phyloP scores from a whole-genome alignment of 805 yeast genomes.

The Sugiyamaella americana region DNA sequence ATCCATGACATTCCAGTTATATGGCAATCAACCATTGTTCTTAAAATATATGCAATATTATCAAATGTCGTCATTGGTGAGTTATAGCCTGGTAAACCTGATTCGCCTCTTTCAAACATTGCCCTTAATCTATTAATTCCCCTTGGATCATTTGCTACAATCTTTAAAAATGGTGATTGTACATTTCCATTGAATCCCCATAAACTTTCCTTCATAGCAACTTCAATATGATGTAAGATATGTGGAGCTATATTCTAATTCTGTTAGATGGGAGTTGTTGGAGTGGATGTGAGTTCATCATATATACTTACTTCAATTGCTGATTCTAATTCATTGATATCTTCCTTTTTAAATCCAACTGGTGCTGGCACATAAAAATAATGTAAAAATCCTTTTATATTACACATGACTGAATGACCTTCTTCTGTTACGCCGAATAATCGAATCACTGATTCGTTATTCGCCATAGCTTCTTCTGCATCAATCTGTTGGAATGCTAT shows the following conservation, averaged over 20 bases:
- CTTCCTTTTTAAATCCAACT: slow-evolving; percentile 55
- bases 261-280: background rate
- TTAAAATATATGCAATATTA: slow-evolving; percentile 75
- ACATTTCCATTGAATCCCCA: slow-evolving; percentile 89
- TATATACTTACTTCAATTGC: slow-evolving; percentile 16
- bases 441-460: slow-evolving; percentile 52
- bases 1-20: slow-evolving; percentile 97
- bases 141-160: slow-evolving; percentile 60
- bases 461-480: slow-evolving; percentile 72
- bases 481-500: slow-evolving; percentile 93
- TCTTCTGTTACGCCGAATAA: slow-evolving; percentile 87
- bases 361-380: slow-evolving; percentile 93
- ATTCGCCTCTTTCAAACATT: slow-evolving; percentile 78
- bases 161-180: slow-evolving; percentile 72
- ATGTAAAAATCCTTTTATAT: slow-evolving; percentile 81
- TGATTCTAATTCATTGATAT: slow-evolving; percentile 32
- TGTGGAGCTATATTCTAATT: slow-evolving; percentile 31
- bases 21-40: slow-evolving; percentile 88
- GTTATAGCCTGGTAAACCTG: slow-evolving; percentile 59
- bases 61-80: slow-evolving; percentile 69
- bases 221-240: slow-evolving; percentile 60
- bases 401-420: slow-evolving; percentile 86
- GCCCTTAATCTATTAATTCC: slow-evolving; percentile 63
- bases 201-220: slow-evolving; percentile 70
- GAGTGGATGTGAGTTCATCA: background rate